Percentiles rank a stretch among this genome's conserved stretches.
phyloP scores from a whole-genome alignment of 768 basidiomycete species.

The Auriculariales sp. region DNA sequence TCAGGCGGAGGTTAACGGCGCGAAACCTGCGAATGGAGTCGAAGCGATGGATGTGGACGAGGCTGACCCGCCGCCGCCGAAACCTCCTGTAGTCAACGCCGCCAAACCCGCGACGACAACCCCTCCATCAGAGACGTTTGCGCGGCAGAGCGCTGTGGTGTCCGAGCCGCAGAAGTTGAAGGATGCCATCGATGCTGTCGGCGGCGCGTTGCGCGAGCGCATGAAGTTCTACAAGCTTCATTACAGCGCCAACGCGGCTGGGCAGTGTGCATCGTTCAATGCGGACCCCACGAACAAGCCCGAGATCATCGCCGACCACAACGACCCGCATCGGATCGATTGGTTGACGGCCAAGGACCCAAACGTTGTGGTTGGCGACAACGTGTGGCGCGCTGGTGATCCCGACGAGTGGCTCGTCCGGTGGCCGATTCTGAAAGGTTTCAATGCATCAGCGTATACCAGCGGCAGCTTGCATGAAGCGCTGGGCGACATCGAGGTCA shows the following conservation, averaged over 20 bases:
- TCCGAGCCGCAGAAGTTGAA: conserved; percentile 39
- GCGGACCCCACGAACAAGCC: conserved; percentile 36
- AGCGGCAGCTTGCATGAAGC: conserved; percentile 41
- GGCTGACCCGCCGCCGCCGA: conserved; percentile 10
- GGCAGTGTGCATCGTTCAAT: conserved; percentile 14
- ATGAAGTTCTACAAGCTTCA: conserved; percentile 79
- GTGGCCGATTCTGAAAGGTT: conserved; percentile 73
- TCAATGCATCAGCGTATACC: conserved; percentile 69
- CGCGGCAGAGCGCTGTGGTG: not conserved
- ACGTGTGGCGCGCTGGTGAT: conserved; percentile 49
- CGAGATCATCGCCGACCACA: conserved; percentile 71
- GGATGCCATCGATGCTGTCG: conserved; percentile 57
- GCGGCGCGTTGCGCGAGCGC: conserved; percentile 57
- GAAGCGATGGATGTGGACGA: conserved; percentile 6
- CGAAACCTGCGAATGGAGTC: not conserved
- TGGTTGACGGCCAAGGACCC: conserved; percentile 60
- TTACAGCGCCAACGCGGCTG: conserved; percentile 48
- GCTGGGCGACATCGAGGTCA: conserved; percentile 62
- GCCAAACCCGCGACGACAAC: not conserved
- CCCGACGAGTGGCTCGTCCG: conserved; percentile 53
- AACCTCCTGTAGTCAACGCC: not conserved
- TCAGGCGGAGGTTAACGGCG: not conserved
- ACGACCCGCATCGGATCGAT: conserved; percentile 70
- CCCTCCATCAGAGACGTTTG: not conserved
- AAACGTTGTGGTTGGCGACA: conserved; percentile 59